phyloP scores from a whole-genome alignment of 768 basidiomycete genomes.

The Lactarius akahatsu region DNA sequence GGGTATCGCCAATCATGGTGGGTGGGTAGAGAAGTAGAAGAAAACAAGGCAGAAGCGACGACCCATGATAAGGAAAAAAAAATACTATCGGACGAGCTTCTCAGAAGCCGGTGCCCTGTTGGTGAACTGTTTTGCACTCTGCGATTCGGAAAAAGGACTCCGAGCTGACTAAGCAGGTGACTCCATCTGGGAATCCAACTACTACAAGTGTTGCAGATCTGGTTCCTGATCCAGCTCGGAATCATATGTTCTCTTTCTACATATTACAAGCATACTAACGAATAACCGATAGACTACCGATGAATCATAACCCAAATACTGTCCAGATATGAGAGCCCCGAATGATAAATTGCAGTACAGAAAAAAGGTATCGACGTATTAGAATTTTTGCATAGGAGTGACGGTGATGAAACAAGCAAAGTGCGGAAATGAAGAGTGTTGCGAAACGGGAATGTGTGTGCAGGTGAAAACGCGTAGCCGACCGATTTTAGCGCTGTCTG shows the following conservation, averaged over 20 bases:
- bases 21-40: constrained; percentile 92
- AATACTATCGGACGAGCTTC: not conserved
- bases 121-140: not conserved
- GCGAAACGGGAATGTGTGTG: not conserved
- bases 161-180: not conserved
- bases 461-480: not conserved
- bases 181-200: not conserved
- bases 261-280: not conserved
- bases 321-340: not conserved
- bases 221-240: too few species aligned
- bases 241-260: not conserved
- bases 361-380: not conserved
- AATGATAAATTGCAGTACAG: not conserved
- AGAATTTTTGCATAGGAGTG: not conserved
- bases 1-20: constrained; percentile 46
- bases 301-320: not conserved
- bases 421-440: not conserved
- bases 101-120: not conserved
- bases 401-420: not conserved
- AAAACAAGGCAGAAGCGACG: constrained; percentile 73
- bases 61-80: not conserved
- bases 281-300: not conserved
- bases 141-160: not conserved
- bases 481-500: not conserved
- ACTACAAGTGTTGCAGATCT: too few species aligned